Evolutionary conservation across 352 stramenopile species (phyloP).

Genomic region (Phytophthora pistaciae): DNA sequence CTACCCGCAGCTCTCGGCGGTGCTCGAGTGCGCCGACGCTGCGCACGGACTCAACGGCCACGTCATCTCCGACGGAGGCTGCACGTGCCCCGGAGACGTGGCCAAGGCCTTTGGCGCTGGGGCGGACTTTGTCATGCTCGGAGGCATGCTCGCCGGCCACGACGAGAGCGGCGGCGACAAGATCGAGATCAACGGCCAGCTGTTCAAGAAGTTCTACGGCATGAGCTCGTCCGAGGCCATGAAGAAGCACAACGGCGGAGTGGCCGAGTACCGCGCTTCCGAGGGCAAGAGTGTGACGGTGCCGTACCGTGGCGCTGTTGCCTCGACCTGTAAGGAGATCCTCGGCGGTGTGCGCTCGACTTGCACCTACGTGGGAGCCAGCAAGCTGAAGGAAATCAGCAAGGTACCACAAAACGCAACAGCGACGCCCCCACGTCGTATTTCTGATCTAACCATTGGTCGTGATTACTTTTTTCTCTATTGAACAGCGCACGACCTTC

Average conservation of each 20-base stretch:
- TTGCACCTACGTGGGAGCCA: slow-evolving; percentile 94
- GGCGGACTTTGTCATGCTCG: slow-evolving; percentile 94
- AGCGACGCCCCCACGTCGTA: background rate
- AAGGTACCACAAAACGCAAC: slow-evolving; percentile 56
- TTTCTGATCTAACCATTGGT: slow-evolving; percentile 1
- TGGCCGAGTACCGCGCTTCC: slow-evolving; percentile 92
- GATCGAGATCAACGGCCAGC: slow-evolving; percentile 71
- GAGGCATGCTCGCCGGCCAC: slow-evolving; percentile 93
- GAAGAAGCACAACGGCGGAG: slow-evolving; percentile 92
- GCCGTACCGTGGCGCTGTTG: slow-evolving; percentile 85
- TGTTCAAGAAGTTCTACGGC: slow-evolving; percentile 94
- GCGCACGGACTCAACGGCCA: slow-evolving; percentile 91
- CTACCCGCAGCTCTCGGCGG: slow-evolving; percentile 91
- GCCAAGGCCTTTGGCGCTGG: slow-evolving; percentile 93
- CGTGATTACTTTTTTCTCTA: background rate
- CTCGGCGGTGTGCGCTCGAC: slow-evolving; percentile 93
- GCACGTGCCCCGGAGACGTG: slow-evolving; percentile 91
- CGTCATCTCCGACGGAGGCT: slow-evolving; percentile 91
- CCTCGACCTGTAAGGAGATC: slow-evolving; percentile 88
- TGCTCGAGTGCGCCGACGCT: slow-evolving; percentile 93
- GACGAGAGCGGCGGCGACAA: slow-evolving; percentile 91
- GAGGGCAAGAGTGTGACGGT: slow-evolving; percentile 94
- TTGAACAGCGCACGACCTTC: slow-evolving; percentile 88
- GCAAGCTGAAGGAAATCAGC: slow-evolving; percentile 91
- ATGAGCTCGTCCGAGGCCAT: slow-evolving; percentile 94